Percentiles rank a stretch among this genome's conserved stretches.
These are phyloP conservation scores for Euphrasia arctica DNA, from an alignment of 305 asterid genomes.

Conservation along the genomic window DNA sequence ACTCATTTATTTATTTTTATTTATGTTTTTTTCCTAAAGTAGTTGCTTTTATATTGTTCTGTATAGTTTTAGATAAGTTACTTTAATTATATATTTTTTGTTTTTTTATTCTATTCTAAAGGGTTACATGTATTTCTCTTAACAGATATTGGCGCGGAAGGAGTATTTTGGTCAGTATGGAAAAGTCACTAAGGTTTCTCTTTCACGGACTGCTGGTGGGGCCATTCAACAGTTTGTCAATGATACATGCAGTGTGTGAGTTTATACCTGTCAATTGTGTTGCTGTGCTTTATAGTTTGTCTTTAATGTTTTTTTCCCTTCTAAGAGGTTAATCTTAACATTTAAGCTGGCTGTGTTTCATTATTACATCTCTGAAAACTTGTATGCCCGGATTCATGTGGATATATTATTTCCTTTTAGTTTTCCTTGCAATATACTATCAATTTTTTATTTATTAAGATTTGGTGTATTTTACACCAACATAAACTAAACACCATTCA, in stretches of 20 bases:
- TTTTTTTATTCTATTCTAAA: constrained; percentile 26
- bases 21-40: constrained; percentile 13
- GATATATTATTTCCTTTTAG: neutral
- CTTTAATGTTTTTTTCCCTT: constrained; percentile 1
- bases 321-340: constrained; percentile 2
- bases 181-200: constrained; percentile 80
- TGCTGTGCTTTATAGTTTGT: constrained; percentile 18
- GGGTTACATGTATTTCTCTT: constrained; percentile 14
- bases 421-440: neutral
- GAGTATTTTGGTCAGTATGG: constrained; percentile 98
- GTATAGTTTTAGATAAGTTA: constrained; percentile 20
- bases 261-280: constrained; percentile 27
- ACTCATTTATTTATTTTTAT: neutral
- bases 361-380: constrained; percentile 11
- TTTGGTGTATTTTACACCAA: constrained; percentile 7
- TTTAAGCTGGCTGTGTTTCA: constrained; percentile 7
- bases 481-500: constrained; percentile 1
- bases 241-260: constrained; percentile 96
- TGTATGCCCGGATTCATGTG: constrained; percentile 17
- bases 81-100: neutral
- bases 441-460: too few species aligned
- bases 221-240: constrained; percentile 79
- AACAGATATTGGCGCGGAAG: constrained; percentile 74
- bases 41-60: constrained; percentile 13
- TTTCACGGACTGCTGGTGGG: constrained; percentile 96